Conservation (phyloP, 2,329 filamentous ascomycete genomes). For the Neoarthrinium moseri region DNA sequence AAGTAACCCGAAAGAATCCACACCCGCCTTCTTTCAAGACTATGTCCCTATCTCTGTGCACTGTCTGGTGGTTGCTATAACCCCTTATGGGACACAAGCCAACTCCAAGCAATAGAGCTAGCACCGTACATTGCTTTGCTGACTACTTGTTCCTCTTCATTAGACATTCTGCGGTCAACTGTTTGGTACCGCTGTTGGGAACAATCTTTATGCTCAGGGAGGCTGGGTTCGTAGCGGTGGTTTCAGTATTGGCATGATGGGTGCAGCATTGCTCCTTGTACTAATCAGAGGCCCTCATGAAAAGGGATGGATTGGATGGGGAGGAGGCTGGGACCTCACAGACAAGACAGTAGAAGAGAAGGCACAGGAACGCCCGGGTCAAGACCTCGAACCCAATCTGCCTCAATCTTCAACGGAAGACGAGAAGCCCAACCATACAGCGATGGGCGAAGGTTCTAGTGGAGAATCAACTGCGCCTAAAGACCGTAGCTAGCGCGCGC, state of each 20-base stretch:
- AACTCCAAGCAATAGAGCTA: too few species aligned
- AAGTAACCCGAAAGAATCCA: too few species aligned
- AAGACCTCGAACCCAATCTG: slow-evolving; percentile 1
- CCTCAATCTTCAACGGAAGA: neutral
- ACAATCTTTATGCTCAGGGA: slow-evolving; percentile 27
- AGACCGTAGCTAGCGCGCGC: too few species aligned
- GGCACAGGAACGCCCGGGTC: neutral
- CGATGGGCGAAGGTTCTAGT: too few species aligned
- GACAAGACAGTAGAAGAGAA: slow-evolving; percentile 13
- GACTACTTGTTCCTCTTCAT: too few species aligned
- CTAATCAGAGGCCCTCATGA: slow-evolving; percentile 26
- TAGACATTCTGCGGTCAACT: slow-evolving; percentile 32
- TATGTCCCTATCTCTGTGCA: too few species aligned
- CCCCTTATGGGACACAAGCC: too few species aligned
- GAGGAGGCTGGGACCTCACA: slow-evolving; percentile 27
- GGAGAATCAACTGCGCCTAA: too few species aligned
- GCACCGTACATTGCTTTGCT: too few species aligned
- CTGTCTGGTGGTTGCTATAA: too few species aligned
- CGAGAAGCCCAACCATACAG: too few species aligned
- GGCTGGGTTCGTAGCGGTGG: slow-evolving; percentile 30
- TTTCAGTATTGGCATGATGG: slow-evolving; percentile 28
- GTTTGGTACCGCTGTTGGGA: slow-evolving; percentile 30
- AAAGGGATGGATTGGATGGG: slow-evolving; percentile 30
- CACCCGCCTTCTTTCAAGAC: too few species aligned
- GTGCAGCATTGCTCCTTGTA: slow-evolving; percentile 21